Percentiles rank a stretch among this genome's conserved stretches.
phyloP scores from a whole-genome alignment of 2,329 filamentous ascomycete species.

The Coleophoma eucalyptorum region DNA sequence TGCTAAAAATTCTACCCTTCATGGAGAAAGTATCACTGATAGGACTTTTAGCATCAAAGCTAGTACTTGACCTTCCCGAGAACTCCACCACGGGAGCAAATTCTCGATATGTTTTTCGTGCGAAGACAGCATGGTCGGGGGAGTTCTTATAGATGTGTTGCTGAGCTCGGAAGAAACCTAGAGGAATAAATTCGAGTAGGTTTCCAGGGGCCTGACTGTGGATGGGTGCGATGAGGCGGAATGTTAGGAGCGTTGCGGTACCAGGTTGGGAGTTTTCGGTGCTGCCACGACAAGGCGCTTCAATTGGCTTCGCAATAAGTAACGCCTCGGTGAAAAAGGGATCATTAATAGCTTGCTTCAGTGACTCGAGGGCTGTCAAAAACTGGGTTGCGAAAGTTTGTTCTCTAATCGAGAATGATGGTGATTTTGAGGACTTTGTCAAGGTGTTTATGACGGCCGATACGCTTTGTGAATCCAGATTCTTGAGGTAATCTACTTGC shows the following conservation, averaged over 20 bases:
- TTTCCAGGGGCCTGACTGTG: conserved; percentile 48
- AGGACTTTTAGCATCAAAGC: not conserved
- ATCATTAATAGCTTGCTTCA: conserved; percentile 39
- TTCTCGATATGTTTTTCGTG: conserved; percentile 56
- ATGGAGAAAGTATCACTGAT: not conserved
- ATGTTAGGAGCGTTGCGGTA: conserved; percentile 43
- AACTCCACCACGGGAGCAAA: conserved; percentile 45
- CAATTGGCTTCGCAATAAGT: conserved; percentile 38
- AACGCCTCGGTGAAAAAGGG: conserved; percentile 41
- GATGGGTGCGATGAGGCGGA: conserved; percentile 59
- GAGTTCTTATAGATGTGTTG: conserved; percentile 57
- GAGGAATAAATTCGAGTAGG: conserved; percentile 54
- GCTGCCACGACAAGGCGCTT: conserved; percentile 34
- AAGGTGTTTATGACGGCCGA: conserved; percentile 33
- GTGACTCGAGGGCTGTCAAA: conserved; percentile 34
- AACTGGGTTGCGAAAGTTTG: conserved; percentile 42
- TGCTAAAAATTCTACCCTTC: not conserved
- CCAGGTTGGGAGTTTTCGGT: conserved; percentile 21
- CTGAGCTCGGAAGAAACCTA: conserved; percentile 62
- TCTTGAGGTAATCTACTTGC: conserved; percentile 51
- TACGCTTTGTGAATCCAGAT: conserved; percentile 43
- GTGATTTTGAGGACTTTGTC: conserved; percentile 28
- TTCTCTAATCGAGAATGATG: conserved; percentile 33
- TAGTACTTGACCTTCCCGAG: not conserved
- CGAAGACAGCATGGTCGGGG: conserved; percentile 54